Conservation (phyloP, 345 rosid genomes). For the Salix exigua region DNA sequence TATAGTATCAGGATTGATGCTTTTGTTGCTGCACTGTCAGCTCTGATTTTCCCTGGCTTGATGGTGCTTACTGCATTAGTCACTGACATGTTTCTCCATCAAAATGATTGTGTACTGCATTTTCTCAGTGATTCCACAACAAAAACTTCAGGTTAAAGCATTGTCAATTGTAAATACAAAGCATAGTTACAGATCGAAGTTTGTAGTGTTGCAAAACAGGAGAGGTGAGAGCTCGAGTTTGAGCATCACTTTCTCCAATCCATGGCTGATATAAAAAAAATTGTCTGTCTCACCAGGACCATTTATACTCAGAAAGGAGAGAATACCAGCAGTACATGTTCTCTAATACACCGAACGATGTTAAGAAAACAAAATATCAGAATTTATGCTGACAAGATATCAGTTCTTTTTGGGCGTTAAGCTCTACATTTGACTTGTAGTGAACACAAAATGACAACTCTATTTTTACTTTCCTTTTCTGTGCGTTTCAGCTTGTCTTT, state of each 20-base stretch:
- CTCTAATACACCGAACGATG: neutral
- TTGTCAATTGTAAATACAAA: neutral
- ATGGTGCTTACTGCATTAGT: conserved; percentile 47
- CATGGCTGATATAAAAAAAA: neutral
- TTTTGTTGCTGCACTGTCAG: conserved; percentile 40
- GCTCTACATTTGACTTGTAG: conserved; percentile 5
- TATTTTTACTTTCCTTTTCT: neutral
- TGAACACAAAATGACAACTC: conserved; percentile 2
- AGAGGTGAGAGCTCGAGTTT: neutral
- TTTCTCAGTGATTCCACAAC: conserved; percentile 21
- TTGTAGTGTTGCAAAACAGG: too few relatives aligned
- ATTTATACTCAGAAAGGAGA: neutral
- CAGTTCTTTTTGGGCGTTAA: conserved; percentile 13
- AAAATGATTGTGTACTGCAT: conserved; percentile 32
- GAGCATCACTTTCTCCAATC: neutral
- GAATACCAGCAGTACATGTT: neutral
- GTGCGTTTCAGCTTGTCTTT: neutral
- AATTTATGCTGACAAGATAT: conserved; percentile 10
- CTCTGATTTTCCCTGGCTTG: conserved; percentile 46
- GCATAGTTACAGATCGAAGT: neutral
- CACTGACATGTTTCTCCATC: conserved; percentile 19
- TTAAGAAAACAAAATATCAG: neutral
- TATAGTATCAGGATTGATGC: conserved; percentile 37
- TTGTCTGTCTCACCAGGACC: neutral
- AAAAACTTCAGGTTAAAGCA: neutral